phyloP scores from a whole-genome alignment of 1,139 yeast species.

The Chernovozyma sophiae-reginae region DNA sequence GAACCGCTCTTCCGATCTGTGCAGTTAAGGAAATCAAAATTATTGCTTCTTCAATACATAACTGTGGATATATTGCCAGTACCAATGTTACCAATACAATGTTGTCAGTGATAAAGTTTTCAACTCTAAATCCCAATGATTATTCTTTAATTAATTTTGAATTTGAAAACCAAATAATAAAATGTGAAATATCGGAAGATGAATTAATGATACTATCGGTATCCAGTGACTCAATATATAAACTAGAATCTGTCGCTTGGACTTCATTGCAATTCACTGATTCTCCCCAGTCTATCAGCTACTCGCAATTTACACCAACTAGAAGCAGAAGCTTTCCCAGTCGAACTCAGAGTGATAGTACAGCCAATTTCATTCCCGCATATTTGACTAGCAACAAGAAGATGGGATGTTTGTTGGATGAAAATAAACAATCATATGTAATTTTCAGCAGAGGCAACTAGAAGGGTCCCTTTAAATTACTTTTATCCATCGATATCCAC shows the following conservation, averaged over 20 bases:
- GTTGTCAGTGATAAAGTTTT: not conserved
- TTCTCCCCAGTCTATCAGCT: not conserved
- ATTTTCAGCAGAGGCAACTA: no score
- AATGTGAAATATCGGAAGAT: not conserved
- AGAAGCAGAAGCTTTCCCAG: not conserved
- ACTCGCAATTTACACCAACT: not conserved
- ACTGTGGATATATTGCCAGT: slow-evolving; percentile 1
- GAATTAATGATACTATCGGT: not conserved
- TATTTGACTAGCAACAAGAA: slow-evolving; percentile 2
- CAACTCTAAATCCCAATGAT: not conserved
- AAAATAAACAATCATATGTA: slow-evolving; percentile 32
- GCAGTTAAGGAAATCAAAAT: no score
- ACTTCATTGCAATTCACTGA: not conserved
- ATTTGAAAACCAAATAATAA: not conserved
- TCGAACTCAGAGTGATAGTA: not conserved
- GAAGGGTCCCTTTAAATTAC: no score
- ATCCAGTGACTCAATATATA: not conserved
- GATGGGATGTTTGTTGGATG: slow-evolving; percentile 38
- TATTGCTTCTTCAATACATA: not conserved
- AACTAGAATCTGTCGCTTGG: not conserved
- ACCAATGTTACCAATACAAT: not conserved
- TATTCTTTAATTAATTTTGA: not conserved
- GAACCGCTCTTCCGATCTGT: no score
- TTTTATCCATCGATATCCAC: no score
- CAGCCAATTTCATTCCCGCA: slow-evolving; percentile 6